phyloP scores from a whole-genome alignment of 2,329 filamentous ascomycete genomes.

The Diaporthe helianthi region DNA sequence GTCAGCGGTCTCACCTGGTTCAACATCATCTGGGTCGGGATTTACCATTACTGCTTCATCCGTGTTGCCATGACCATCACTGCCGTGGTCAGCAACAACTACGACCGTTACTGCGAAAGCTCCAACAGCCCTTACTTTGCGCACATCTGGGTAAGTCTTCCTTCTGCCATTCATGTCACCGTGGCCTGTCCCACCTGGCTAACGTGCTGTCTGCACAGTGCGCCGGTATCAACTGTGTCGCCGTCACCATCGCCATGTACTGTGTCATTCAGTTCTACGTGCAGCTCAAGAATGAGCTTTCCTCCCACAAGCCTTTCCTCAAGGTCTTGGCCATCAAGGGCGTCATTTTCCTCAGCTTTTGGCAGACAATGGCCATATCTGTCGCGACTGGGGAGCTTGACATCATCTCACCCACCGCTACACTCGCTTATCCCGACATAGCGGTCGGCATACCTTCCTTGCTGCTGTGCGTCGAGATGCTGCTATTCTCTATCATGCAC shows the following conservation, averaged over 20 bases:
- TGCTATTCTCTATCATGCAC: conserved; percentile 78
- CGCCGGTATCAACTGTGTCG: conserved; percentile 71
- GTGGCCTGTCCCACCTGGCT: background rate
- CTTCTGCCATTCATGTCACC: conserved; percentile 28
- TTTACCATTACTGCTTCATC: conserved; percentile 88
- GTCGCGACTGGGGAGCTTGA: conserved; percentile 62
- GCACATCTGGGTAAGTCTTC: conserved; percentile 78
- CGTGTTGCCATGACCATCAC: conserved; percentile 81
- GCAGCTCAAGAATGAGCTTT: conserved; percentile 73
- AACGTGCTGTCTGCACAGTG: conserved; percentile 49
- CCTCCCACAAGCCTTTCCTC: conserved; percentile 74
- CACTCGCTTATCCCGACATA: conserved; percentile 75
- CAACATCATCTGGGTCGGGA: conserved; percentile 82
- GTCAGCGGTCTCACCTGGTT: conserved; percentile 88
- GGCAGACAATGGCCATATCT: conserved; percentile 70
- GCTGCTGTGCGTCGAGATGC: conserved; percentile 85
- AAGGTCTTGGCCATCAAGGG: conserved; percentile 89
- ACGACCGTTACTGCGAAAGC: conserved; percentile 76
- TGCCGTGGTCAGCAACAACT: conserved; percentile 75
- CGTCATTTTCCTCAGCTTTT: conserved; percentile 90
- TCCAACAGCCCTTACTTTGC: conserved; percentile 79
- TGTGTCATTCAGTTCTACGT: conserved; percentile 87
- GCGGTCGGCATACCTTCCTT: conserved; percentile 82
- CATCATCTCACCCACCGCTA: conserved; percentile 65
- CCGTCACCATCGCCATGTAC: conserved; percentile 86